Percentiles rank a stretch among this genome's conserved stretches.
phyloP scores from a whole-genome alignment of 1,284 basidiomycete genomes.

The Apiotrichum brassicae region DNA sequence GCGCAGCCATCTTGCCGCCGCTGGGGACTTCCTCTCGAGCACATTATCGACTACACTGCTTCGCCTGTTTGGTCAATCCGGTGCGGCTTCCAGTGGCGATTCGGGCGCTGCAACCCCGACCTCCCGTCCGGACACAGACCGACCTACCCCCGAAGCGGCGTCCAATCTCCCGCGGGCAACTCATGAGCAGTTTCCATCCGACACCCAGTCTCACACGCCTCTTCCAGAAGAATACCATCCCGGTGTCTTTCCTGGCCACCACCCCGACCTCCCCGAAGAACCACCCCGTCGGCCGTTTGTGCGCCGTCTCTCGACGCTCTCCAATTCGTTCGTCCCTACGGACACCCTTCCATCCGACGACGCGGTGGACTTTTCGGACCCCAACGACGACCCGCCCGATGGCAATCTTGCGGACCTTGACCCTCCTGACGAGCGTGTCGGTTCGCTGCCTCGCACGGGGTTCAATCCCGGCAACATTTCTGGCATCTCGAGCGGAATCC shows the following conservation, averaged over 20 bases:
- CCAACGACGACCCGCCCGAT: conserved; percentile 3
- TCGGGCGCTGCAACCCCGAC: no score
- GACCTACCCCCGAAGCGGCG: no score
- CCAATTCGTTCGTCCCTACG: not conserved
- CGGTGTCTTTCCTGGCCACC: not conserved
- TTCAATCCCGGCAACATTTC: conserved; percentile 1
- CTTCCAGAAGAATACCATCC: not conserved
- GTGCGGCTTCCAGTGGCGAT: conserved; percentile 9
- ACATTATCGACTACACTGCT: conserved; percentile 32
- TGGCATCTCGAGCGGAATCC: conserved; percentile 26
- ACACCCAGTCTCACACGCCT: not conserved
- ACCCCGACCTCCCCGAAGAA: no score
- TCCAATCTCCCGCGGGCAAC: no score
- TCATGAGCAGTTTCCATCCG: not conserved
- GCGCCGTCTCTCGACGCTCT: not conserved
- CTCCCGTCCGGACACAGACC: no score
- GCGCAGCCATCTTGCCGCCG: not conserved
- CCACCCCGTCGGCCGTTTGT: not conserved
- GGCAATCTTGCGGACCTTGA: not conserved
- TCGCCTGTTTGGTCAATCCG: conserved; percentile 35
- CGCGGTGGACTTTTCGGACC: no score
- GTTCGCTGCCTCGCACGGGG: not conserved
- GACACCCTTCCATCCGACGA: conserved; percentile 5
- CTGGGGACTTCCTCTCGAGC: conserved; percentile 23
- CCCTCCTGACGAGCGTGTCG: not conserved